Evolutionary conservation across 352 stramenopile genomes (phyloP).

Genomic region (Phytopythium vexans): DNA sequence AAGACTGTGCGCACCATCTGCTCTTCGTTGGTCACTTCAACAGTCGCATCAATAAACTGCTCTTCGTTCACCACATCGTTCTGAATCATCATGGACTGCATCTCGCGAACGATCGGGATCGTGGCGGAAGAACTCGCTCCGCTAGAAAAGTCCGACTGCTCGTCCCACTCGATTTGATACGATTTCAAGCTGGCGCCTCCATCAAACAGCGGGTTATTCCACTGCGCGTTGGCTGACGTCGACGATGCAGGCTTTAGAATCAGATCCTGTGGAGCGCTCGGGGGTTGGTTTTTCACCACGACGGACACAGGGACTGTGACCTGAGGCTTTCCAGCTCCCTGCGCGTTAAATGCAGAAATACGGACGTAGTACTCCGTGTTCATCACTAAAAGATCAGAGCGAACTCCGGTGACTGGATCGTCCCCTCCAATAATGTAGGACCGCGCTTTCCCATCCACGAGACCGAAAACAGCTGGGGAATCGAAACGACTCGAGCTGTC

Average conservation of each 20-base stretch:
- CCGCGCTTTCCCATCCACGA: slow-evolving; percentile 42
- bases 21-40: slow-evolving; percentile 95
- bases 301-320: slow-evolving; percentile 41
- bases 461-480: slow-evolving; percentile 72
- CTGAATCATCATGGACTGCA: slow-evolving; percentile 84
- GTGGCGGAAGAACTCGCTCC: slow-evolving; percentile 64
- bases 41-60: slow-evolving; percentile 91
- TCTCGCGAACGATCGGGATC: slow-evolving; percentile 89
- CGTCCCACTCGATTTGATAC: slow-evolving; percentile 80
- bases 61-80: slow-evolving; percentile 89
- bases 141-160: slow-evolving; percentile 71
- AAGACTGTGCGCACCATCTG: slow-evolving; percentile 92
- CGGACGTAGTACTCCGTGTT: slow-evolving; percentile 80
- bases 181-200: slow-evolving; percentile 83
- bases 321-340: slow-evolving; percentile 50
- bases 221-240: slow-evolving; percentile 78
- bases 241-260: slow-evolving; percentile 45
- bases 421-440: slow-evolving; percentile 91
- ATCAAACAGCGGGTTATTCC: slow-evolving; percentile 89
- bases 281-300: slow-evolving; percentile 55
- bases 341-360: slow-evolving; percentile 76
- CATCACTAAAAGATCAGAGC: slow-evolving; percentile 70
- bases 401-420: slow-evolving; percentile 91
- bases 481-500: slow-evolving; percentile 87
- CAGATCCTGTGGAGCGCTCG: slow-evolving; percentile 57